These are phyloP conservation scores for Salvia splendens DNA, from an alignment of 257 asterid genomes.

Conservation along the genomic window DNA sequence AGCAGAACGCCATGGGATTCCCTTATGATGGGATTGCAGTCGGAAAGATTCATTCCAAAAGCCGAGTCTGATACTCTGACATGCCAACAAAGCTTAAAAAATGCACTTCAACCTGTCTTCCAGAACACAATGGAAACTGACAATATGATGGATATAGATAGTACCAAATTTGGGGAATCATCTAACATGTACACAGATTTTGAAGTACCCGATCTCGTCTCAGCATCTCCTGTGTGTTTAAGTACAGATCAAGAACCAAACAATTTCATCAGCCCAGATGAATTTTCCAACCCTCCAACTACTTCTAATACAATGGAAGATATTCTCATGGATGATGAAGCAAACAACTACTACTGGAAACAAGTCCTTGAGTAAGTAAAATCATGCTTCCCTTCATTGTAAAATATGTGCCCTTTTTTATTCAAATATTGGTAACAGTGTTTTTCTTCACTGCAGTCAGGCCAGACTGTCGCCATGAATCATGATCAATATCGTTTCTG, in stretches of 20 bases:
- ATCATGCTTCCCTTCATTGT: neutral
- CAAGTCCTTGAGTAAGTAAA: slow-evolving; percentile 40
- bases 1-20: slow-evolving; percentile 5
- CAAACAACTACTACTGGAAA: slow-evolving; percentile 40
- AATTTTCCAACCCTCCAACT: slow-evolving; percentile 25
- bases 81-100: neutral
- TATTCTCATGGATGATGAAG: slow-evolving; percentile 39
- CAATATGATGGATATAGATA: slow-evolving; percentile 10
- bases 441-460: slow-evolving; percentile 24
- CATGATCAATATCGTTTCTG: slow-evolving; percentile 4
- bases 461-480: slow-evolving; percentile 26
- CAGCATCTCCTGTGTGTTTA: slow-evolving; percentile 30
- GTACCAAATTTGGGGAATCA: slow-evolving; percentile 12
- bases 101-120: slow-evolving; percentile 8
- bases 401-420: neutral
- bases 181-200: slow-evolving; percentile 11
- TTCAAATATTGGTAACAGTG: slow-evolving; percentile 11
- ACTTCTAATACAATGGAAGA: slow-evolving; percentile 35
- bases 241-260: slow-evolving; percentile 26
- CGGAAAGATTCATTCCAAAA: neutral
- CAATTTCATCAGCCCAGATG: slow-evolving; percentile 7
- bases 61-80: slow-evolving; percentile 17
- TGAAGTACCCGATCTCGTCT: slow-evolving; percentile 29
- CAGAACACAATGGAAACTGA: slow-evolving; percentile 15
- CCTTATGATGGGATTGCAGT: slow-evolving; percentile 12